Evolutionary conservation across 805 yeast species (phyloP).

Genomic region (Pichia kluyveri): DNA sequence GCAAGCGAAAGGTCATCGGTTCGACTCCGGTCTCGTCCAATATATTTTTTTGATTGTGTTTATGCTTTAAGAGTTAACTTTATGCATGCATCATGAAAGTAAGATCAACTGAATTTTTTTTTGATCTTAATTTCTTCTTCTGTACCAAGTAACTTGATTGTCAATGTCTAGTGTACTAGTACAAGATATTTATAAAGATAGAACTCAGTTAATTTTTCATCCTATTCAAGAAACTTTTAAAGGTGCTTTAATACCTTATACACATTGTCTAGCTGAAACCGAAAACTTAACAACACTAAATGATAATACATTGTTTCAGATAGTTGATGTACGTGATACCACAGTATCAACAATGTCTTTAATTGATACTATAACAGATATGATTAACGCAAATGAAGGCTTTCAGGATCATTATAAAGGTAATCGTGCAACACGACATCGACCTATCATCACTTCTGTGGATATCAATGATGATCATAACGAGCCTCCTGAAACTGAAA

Average conservation of each 20-base stretch:
- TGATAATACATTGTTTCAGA: constrained; percentile 35
- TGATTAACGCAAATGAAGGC: constrained; percentile 49
- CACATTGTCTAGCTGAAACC: constrained; percentile 5
- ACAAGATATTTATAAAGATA: constrained; percentile 5
- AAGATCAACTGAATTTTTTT: no score
- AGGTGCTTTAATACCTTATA: constrained; percentile 3
- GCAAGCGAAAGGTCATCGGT: constrained; percentile 49
- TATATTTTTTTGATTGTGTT: constrained; percentile 7
- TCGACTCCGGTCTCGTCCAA: constrained; percentile 73
- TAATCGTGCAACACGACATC: constrained; percentile 1
- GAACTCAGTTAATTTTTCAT: neutral
- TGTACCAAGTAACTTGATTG: no score
- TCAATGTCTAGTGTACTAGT: neutral
- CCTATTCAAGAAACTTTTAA: neutral
- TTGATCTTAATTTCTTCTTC: no score
- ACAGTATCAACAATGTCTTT: constrained; percentile 42
- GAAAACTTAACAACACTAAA: constrained; percentile 1
- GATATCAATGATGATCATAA: constrained; percentile 38
- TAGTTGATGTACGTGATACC: constrained; percentile 46
- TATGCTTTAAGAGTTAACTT: no score
- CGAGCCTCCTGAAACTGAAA: constrained; percentile 1
- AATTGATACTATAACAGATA: constrained; percentile 44
- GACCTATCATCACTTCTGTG: constrained; percentile 29
- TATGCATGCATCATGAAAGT: no score
- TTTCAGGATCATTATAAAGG: constrained; percentile 41